Base-by-base conservation (phyloP, 2,329 filamentous ascomycete species). In the Colletotrichum destructivum region DNA sequence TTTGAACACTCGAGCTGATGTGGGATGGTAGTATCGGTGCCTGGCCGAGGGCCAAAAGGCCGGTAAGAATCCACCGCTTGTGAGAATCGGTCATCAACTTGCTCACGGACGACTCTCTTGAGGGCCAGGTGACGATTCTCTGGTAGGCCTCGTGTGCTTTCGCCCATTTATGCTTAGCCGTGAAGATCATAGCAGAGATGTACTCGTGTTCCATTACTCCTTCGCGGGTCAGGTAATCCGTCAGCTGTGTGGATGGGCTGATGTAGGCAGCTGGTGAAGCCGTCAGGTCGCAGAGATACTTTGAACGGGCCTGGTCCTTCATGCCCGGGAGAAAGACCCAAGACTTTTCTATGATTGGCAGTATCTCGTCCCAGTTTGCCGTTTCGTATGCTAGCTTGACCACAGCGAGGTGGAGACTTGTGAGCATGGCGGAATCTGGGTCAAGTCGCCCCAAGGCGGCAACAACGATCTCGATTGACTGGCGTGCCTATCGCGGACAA, bases 61-160 rank as follows among this genome's bases (percentile, higher is more conserved):
- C 90, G 12, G 95, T 88, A 18, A 99, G 84, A 11, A 97, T 79
- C 93, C 94, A 98, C 81, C 96, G 97, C 83, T 96, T 97, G 85
- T 97, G 96, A 7, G 94, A 94, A 75, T 98, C 94, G 4, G 93
- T 86, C 92, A 96, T 96, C 62, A 97, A 87, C 79, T 91, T 92
- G 80, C 92, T 96, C 15, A 90, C 86, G 46, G 89, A 87, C 42
- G 86, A 84, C 23, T 91, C 91, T 62, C 84, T 86, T 0, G 87
- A 85, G 0, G 95, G 94, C 69, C 91, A 91, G 3, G 91, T 89
- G 46, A 97, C 84, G 54, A 90, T 88, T 70, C 89, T 86, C 75
- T 90, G 89, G 35, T 95, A 86, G 40, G 91, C 90, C 47, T 86
- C 86, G 18, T 87, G 82, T 0, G 93, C 92, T 69, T 87, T 88